Evolutionary conservation across 2,329 filamentous ascomycete genomes (phyloP), one percentile per base, ranked within the genome.

Genomic region (Dichotomopilus funicola): DNA sequence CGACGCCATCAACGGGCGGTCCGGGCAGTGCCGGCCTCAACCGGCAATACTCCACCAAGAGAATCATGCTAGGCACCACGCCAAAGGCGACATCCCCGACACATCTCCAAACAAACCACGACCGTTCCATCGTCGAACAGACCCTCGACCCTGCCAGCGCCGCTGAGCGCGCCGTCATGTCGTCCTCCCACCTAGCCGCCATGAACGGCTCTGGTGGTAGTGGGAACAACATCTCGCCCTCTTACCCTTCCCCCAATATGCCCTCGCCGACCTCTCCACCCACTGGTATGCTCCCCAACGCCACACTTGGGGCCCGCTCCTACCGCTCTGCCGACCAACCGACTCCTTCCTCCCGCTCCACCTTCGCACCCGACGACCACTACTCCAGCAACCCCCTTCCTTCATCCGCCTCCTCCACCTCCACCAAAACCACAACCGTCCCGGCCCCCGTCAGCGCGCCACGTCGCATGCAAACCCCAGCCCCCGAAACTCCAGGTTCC

Each of bases 31-130:
- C 74, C 34, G 79, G 80, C 11, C 72, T 91, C 54, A 86, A 86
- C 61, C 78, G 88, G 59, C 85, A 88, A 55, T 89, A 88, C 66
- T 87, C 84, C 37, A 90, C 87, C 49, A 88, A 89, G 68, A 88
- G 87, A 71, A 80, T 88, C 61, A 80, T 87, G 61, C 81, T 88
- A 44, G 86, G 86, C 44, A 77, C 81, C 45, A 83, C 83, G 27
- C 85, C 88, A n/a, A 91, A 90, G 72, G 89, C 82, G 64, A 79
- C 78, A 54, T 91, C 88, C 13, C 88, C 88, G 2, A 89, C 87
- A 42, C 83, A 87, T 65, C 73, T 86, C 53, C 87, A 87, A 68
- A 80, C 82, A 7, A 80, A 81, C 47, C 85, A 88, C 65, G 86
- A 90, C 68, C 75, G 81, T 49, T 78, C 79, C 43, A 75, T 83